Evolutionary conservation across 306 rosid species (phyloP), one percentile per base, ranked within the genome.

Genomic region (Trifolium pratense): DNA sequence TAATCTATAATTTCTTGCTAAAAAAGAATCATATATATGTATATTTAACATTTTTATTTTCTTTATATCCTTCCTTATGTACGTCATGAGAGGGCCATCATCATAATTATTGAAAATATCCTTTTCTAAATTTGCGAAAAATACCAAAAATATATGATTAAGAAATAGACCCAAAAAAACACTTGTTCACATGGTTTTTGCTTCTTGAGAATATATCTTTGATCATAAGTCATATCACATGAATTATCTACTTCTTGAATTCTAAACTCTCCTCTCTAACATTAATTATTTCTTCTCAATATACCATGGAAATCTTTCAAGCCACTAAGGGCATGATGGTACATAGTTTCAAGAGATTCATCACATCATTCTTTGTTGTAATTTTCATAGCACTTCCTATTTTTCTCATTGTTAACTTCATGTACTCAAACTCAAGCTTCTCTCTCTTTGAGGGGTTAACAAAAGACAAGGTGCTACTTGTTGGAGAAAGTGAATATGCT

Each of bases 381-480:
- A 49, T 51, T 34, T 32, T 69, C 32, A 17, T 69, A 69, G 46
- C 34, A 2, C 14, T 69, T 69, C 63, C 74, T 17, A 4, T 69
- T 29, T 0, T 68, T 31, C 45, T 69, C 20, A 69, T 66, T 5
- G 53, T 65, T 20, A 40, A 13, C 9, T 40, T 64, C 32, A 65
- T 51, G 49, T 17, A 51, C 13, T 40, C 17, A 69, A 69, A 51
- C 46, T 51, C 74, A 31, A 69, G 16, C 14, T 68, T 51, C 61
- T 13, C 74, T 32, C 49, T 17, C 40, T 69, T 69, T 34, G 34
- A 31, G 13, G 49, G 6, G 0, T 51, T 32, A 17, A 49, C 63
- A 3, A 32, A 62, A 42, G 26, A 1, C 6, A 60, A 60, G 18
- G 45, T 45, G 31, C 37, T 31, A 5, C 55, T 42, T 11, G 48